Base-by-base conservation (phyloP, 805 yeast species). In the Pichia paraexigua region DNA sequence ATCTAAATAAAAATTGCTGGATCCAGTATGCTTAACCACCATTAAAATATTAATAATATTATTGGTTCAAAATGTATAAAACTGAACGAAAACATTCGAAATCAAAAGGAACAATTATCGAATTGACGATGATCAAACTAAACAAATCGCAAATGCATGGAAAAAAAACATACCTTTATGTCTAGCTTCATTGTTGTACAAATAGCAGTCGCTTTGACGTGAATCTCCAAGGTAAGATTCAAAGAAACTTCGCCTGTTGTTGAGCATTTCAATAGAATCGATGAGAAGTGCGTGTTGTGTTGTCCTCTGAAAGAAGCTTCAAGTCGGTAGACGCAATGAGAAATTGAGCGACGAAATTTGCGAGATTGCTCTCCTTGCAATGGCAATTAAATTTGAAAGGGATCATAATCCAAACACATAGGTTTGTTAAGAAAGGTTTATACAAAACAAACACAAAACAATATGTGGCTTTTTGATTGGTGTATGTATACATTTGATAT, bases 151-250 rank as follows among this genome's bases (percentile, higher is more conserved):
- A 30, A 11, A 47, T 12, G 5, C 17, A 17, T 27, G 12, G 4
- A 28, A 12, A 13, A 7, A 20, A 32, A 15, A 65, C 73, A 52
- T 61, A 73, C 76, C 64, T 71, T 75, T 52, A 76, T 68, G 62
- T 77, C 78, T 57, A 77, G 67, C 65, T 73, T 74, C 82, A 77
- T 77, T n/a, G 48, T 52, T 40, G 45, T 43, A 20, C 41, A 10
- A 12, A 21, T 20, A 40, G 18, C 17, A 21, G 24, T n/a, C 25
- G 20, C 37, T 43, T 12, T 22, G 15, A 35, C 11, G 7, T 20
- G 11, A 17, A 24, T 13, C 32, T 7, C 7, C n/a, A 17, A 21
- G 20, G 3, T 11, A 18, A 22, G 21, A 20, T 18, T 22, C 22
- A 20, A 20, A 20, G 25, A 40, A 20, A 22, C 8, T 5, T 21